Percentiles rank a stretch among this genome's conserved stretches.
Conservation (phyloP, 768 basidiomycete species). For the Trametes elegans region DNA sequence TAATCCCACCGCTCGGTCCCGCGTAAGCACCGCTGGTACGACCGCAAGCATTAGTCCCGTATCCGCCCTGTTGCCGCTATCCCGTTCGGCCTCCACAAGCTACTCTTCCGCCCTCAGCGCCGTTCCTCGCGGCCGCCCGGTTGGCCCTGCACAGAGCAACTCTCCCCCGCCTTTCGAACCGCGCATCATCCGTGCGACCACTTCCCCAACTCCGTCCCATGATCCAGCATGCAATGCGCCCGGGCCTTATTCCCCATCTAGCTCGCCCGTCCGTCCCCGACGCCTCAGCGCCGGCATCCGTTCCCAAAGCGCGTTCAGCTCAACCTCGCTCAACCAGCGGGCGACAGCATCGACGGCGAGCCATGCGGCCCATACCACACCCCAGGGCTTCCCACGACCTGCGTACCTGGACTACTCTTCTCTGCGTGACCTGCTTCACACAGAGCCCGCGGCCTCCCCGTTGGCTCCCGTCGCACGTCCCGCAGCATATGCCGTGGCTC, state of each 20-base stretch:
- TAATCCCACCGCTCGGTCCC: conserved; percentile 6
- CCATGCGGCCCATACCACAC: conserved; percentile 13
- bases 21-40: conserved; percentile 6
- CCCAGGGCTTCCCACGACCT: conserved; percentile 57
- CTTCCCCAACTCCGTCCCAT: conserved; percentile 34
- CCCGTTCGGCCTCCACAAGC: conserved; percentile 19
- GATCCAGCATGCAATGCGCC: conserved; percentile 24
- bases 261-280: conserved; percentile 48
- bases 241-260: conserved; percentile 32
- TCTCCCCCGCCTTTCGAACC: conserved; percentile 37
- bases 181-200: conserved; percentile 62
- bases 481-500: not conserved
- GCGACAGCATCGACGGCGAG: not conserved
- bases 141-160: conserved; percentile 6
- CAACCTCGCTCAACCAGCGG: conserved; percentile 13
- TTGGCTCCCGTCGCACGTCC: conserved; percentile 26
- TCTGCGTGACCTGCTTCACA: conserved; percentile 65
- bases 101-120: conserved; percentile 21
- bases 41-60: conserved; percentile 1
- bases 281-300: conserved; percentile 39
- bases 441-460: conserved; percentile 41
- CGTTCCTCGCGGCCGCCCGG: conserved; percentile 8
- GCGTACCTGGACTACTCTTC: conserved; percentile 77
- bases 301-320: conserved; percentile 13
- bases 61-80: not conserved